Base-by-base conservation (phyloP, 1,139 yeast species). In the Blastobotrys capitulatus region DNA sequence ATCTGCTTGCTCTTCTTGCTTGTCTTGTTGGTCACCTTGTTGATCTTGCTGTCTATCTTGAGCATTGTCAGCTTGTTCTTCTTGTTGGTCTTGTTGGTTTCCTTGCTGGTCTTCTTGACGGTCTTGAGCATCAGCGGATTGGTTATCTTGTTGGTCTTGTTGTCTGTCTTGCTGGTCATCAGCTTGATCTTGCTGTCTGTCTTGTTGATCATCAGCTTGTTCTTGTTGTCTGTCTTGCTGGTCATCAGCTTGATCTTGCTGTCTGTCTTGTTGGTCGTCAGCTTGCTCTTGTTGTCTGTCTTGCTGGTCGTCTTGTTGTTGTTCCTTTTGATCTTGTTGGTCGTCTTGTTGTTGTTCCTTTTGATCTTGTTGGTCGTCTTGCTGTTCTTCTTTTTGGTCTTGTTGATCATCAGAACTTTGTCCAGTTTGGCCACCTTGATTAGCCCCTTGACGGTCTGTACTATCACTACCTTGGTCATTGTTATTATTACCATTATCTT, bases 261-360 rank as follows among this genome's bases (percentile, higher is more conserved):
- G 29, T 7, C 7, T n/a, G 40, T 13, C 6, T 18, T 37, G 40
- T 6, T 18, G 40, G n/a, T 19, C 40, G 20, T 19, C n/a, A 18
- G 16, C 26, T 18, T 37, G 40, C 6, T 10, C 40, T 37, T 37
- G 18, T 18, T 26, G 29, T 7, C 7, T n/a, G 40, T 13, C 6
- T 18, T 37, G 40, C n/a, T 18, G 40, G n/a, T 19, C 40, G 20
- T 19, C n/a, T 37, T 37, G 40, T 18, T 37, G 40, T n/a, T 13
- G 6, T 37, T 37, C n/a, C 25, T 15, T 10, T 13, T 37, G 40
- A n/a, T 37, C 26, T n/a, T 19, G 20, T 12, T 37, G 40, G 16
- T 18, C 7, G 12, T 19, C n/a, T 18, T 37, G 40, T 37, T 37
- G 40, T 18, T 37, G 6, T 37, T 37, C 20, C 26, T 19, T 5